A percentile compares a stretch with the other conserved stretches of the same genome.
phyloP scores from a whole-genome alignment of 2,329 filamentous ascomycete species.

The Venturia nashicola region DNA sequence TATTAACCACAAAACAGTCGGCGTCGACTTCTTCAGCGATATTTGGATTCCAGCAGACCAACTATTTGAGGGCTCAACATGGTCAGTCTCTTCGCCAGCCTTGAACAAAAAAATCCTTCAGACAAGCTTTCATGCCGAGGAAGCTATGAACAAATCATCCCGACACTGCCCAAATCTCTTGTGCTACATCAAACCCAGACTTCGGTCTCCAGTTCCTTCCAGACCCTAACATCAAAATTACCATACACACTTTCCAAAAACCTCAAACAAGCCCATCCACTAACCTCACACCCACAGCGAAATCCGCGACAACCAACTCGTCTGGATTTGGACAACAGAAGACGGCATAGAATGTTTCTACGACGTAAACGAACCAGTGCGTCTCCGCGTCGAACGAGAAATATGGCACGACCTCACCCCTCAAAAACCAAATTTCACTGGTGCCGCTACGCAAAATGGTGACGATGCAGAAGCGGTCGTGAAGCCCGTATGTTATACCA shows the following conservation, averaged over 20 bases:
- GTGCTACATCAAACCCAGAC: neutral
- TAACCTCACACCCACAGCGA: constrained; percentile 2
- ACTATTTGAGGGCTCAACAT: constrained; percentile 63
- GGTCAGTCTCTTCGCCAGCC: constrained; percentile 41
- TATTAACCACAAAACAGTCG: constrained; percentile 38
- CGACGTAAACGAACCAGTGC: constrained; percentile 79
- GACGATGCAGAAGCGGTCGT: neutral
- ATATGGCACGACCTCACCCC: constrained; percentile 84
- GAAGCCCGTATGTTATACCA: constrained; percentile 4
- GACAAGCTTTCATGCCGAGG: neutral
- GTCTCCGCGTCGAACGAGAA: constrained; percentile 76
- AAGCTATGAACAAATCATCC: neutral
- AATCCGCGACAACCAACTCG: constrained; percentile 42
- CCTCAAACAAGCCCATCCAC: constrained; percentile 14
- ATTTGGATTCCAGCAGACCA: constrained; percentile 62
- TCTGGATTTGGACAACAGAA: constrained; percentile 74
- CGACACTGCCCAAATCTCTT: neutral
- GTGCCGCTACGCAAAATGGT: constrained; percentile 42
- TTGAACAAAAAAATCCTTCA: neutral
- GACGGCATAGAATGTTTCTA: constrained; percentile 49
- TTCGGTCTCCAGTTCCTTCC: neutral
- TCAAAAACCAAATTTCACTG: constrained; percentile 56
- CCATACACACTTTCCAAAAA: neutral
- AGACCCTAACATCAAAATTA: neutral
- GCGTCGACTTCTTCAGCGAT: constrained; percentile 88